Base-by-base conservation (phyloP, 805 yeast genomes). In the Kluyveromyces nonfermentans region DNA sequence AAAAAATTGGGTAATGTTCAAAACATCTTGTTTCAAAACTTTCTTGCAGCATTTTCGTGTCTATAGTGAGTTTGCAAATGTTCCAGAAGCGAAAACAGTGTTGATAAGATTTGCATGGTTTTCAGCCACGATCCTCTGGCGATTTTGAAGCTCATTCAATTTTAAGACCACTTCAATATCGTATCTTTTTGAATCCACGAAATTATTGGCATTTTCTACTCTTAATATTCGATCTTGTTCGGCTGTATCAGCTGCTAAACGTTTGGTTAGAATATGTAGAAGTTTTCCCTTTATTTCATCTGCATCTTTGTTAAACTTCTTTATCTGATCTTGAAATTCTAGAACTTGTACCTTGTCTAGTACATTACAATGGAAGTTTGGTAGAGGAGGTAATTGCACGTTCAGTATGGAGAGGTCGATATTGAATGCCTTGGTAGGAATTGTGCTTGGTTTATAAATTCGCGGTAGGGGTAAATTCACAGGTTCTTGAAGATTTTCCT, bases 381-480 rank as follows among this genome's bases (percentile, higher is more conserved):
- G 62, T 34, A 50, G 37, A n/a, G 32, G 32, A 8, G 63, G 59
- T 14, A 54, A 32, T 5, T 37, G 43, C 25, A 43, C 35, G 12
- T 42, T 41, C 10, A 48, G 41, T 3, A 48, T 41, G 9, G 46
- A 33, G 7, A 49, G 34, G 16, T 52, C 46, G 15, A 53, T 43
- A 18, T 41, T 46, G 31, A 52, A 46, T 25, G 52, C 52, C 15
- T 47, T 45, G 12, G 40, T 35, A 1, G 50, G 42, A 19, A 58
- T 42, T 2, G 39, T 35, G 14, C 56, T 57, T 15, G 47, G 44
- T 34, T 53, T 58, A 37, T 58, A 58, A 10, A 54, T 40, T 25
- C 57, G 46, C 8, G 63, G 63, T 40, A 58, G 43, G 1, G 60
- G 50, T 20, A 46, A 47, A 34, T 58, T 58, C 8, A 58, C 63